Percentiles rank a stretch among this genome's conserved stretches.
These are phyloP conservation scores for Blastocystis sp. DNA, from an alignment of 352 stramenopile genomes.

Conservation along the genomic window DNA sequence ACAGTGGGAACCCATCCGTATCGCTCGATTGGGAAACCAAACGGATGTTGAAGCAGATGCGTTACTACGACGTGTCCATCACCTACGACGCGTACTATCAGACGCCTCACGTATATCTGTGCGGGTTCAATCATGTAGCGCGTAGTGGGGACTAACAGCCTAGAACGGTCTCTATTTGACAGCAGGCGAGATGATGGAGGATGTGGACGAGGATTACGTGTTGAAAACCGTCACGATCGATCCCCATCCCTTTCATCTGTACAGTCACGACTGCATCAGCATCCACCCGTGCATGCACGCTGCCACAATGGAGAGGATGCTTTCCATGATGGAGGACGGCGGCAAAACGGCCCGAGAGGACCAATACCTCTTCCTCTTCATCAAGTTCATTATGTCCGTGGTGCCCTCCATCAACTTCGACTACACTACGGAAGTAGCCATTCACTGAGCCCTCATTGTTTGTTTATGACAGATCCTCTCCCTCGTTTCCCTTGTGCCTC, in stretches of 20 bases:
- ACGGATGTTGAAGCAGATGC: slow-evolving; percentile 74
- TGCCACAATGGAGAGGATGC: slow-evolving; percentile 95
- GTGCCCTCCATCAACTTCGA: slow-evolving; percentile 99
- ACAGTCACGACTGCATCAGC: slow-evolving; percentile 82
- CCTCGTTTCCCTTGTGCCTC: not conserved
- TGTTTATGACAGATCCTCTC: slow-evolving; percentile 28
- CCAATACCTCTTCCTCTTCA: slow-evolving; percentile 98
- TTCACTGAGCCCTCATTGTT: slow-evolving; percentile 59
- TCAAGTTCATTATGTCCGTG: slow-evolving; percentile 98
- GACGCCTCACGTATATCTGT: slow-evolving; percentile 95
- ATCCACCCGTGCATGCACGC: slow-evolving; percentile 97
- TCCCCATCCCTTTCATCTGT: slow-evolving; percentile 85
- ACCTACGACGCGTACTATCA: slow-evolving; percentile 99
- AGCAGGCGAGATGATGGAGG: slow-evolving; percentile 90
- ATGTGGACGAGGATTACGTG: slow-evolving; percentile 98
- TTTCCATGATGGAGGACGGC: slow-evolving; percentile 84
- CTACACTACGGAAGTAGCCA: slow-evolving; percentile 94
- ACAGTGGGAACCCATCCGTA: slow-evolving; percentile 67
- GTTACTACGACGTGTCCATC: slow-evolving; percentile 95
- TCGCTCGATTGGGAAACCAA: slow-evolving; percentile 74
- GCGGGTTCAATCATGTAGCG: slow-evolving; percentile 86
- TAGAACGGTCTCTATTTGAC: slow-evolving; percentile 80
- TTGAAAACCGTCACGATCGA: slow-evolving; percentile 98
- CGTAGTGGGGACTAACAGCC: not conserved
- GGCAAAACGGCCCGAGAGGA: slow-evolving; percentile 79